Evolutionary conservation across 1,284 basidiomycete species (phyloP).

Genomic region (Ustilago tritici): DNA sequence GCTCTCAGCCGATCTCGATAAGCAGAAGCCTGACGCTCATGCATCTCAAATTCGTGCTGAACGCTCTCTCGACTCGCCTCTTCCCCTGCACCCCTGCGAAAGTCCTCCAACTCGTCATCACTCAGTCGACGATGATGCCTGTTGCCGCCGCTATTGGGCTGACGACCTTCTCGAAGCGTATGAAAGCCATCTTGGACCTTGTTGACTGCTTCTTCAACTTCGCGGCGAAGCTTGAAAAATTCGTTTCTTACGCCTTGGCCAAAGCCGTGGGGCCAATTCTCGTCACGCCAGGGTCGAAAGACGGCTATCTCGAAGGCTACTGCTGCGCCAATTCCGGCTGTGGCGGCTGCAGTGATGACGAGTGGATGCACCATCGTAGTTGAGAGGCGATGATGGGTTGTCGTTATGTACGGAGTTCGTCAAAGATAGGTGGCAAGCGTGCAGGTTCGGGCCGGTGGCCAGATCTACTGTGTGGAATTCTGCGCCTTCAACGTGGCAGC

Average conservation of each 20-base stretch:
- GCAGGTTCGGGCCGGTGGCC: conserved; percentile 1
- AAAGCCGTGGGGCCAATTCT: conserved; percentile 56
- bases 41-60: conserved; percentile 56
- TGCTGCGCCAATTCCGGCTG: conserved; percentile 50
- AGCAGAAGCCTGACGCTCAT: conserved; percentile 41
- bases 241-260: conserved; percentile 46
- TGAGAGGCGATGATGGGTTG: not conserved
- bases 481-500: not conserved
- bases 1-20: conserved; percentile 34
- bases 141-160: not conserved
- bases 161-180: conserved; percentile 19
- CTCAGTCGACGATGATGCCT: conserved; percentile 25
- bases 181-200: conserved; percentile 37
- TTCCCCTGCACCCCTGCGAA: conserved; percentile 40
- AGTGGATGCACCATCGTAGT: conserved; percentile 54
- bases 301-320: conserved; percentile 58
- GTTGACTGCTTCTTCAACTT: conserved; percentile 42
- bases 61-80: conserved; percentile 40
- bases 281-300: conserved; percentile 58
- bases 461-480: not conserved
- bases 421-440: not conserved
- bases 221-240: conserved; percentile 37
- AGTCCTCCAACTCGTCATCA: conserved; percentile 45
- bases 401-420: not conserved
- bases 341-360: conserved; percentile 53